Evolutionary conservation across 2,329 filamentous ascomycete species (phyloP).

Genomic region (Arthrinium puccinioides): DNA sequence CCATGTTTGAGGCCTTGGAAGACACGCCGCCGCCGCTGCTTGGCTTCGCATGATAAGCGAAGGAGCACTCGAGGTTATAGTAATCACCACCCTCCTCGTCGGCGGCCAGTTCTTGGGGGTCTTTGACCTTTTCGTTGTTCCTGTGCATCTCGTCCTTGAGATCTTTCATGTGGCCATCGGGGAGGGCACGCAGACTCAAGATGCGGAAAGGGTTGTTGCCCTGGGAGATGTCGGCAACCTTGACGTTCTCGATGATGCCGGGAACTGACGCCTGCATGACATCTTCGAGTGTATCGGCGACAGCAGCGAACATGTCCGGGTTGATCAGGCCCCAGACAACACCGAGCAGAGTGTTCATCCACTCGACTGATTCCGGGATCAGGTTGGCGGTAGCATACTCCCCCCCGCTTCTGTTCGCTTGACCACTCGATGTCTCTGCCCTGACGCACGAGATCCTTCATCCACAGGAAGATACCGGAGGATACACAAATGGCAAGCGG

Average conservation of each 20-base stretch:
- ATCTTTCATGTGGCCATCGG: constrained; percentile 72
- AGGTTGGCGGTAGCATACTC: constrained; percentile 81
- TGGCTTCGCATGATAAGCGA: constrained; percentile 86
- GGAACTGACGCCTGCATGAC: constrained; percentile 66
- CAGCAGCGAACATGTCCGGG: constrained; percentile 85
- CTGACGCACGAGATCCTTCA: constrained; percentile 76
- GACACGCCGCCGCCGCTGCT: constrained; percentile 56
- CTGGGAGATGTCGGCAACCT: constrained; percentile 91
- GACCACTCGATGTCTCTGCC: constrained; percentile 83
- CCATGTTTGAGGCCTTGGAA: constrained; percentile 88
- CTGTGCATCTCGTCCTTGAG: constrained; percentile 75
- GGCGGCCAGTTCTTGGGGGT: constrained; percentile 79
- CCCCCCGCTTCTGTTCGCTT: constrained; percentile 76
- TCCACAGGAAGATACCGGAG: constrained; percentile 81
- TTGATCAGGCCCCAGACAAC: constrained; percentile 89
- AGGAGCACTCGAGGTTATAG: constrained; percentile 85
- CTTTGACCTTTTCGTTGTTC: constrained; percentile 72
- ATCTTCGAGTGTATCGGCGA: constrained; percentile 82
- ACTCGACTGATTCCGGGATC: constrained; percentile 87
- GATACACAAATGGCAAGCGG: constrained; percentile 65
- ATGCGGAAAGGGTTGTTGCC: constrained; percentile 86
- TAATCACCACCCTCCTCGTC: constrained; percentile 87
- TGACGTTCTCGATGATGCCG: constrained; percentile 84
- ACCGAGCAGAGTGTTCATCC: constrained; percentile 85
- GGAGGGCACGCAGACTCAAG: constrained; percentile 77